Evolutionary conservation across 2,329 filamentous ascomycete genomes (phyloP).

Genomic region (Coleophoma crateriformis): DNA sequence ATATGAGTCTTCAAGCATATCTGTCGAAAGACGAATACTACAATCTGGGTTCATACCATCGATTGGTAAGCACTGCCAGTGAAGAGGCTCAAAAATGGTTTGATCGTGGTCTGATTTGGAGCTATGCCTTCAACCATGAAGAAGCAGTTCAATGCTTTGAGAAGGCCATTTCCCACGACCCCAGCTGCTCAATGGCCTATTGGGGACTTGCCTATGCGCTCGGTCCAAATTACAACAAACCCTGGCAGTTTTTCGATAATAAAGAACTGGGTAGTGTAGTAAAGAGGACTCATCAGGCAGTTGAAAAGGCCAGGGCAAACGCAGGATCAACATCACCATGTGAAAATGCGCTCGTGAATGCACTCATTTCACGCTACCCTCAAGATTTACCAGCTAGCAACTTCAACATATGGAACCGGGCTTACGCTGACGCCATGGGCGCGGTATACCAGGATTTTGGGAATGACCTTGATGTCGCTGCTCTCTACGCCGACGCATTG

Average conservation of each 20-base stretch:
- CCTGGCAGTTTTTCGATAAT: conserved; percentile 66
- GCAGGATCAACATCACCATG: conserved; percentile 34
- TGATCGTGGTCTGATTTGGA: conserved; percentile 67
- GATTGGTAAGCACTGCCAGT: conserved; percentile 47
- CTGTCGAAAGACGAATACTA: conserved; percentile 11
- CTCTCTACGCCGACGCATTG: conserved; percentile 57
- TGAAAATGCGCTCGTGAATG: conserved; percentile 59
- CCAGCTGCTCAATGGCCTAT: conserved; percentile 54
- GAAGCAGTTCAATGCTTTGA: conserved; percentile 63
- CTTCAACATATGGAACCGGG: conserved; percentile 47
- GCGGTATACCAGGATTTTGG: conserved; percentile 43
- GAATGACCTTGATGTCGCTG: conserved; percentile 56
- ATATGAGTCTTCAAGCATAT: no score
- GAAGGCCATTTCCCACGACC: conserved; percentile 48
- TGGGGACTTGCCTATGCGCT: conserved; percentile 68
- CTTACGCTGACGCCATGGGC: conserved; percentile 58
- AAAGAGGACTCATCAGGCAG: conserved; percentile 38
- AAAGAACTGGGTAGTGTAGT: conserved; percentile 50
- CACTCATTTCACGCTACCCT: conserved; percentile 58
- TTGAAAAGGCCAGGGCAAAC: conserved; percentile 35
- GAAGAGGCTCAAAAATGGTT: conserved; percentile 60
- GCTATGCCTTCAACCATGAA: conserved; percentile 72
- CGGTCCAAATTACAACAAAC: conserved; percentile 75
- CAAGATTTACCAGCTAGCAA: conserved; percentile 40
- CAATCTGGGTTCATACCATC: conserved; percentile 53